Evolutionary conservation across 257 asterid species (phyloP).

Genomic region (Parsonsia alboflavescens): DNA sequence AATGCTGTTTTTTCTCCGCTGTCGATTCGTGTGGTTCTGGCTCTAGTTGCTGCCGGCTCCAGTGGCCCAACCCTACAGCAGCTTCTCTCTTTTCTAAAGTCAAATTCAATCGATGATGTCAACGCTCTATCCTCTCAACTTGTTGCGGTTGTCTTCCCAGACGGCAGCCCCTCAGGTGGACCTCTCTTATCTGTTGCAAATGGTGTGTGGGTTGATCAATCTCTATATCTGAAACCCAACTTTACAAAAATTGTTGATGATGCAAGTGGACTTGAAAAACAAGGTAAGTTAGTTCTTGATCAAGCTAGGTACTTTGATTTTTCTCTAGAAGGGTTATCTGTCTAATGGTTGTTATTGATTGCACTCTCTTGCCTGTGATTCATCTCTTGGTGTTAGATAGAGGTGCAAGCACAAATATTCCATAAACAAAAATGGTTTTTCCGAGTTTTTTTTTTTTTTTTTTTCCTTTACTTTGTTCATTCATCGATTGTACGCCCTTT

Average conservation of each 20-base stretch:
- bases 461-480: neutral
- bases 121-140: slow-evolving; percentile 28
- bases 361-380: neutral
- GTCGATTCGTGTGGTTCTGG: slow-evolving; percentile 35
- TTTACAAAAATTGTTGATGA: slow-evolving; percentile 28
- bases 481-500: too few species aligned
- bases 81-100: slow-evolving; percentile 32
- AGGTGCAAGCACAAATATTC: neutral
- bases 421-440: neutral
- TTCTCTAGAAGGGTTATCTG: too few species aligned
- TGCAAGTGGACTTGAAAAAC: slow-evolving; percentile 32
- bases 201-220: slow-evolving; percentile 42
- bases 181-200: slow-evolving; percentile 32
- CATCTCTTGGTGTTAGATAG: neutral
- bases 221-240: slow-evolving; percentile 27
- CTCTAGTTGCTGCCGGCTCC: slow-evolving; percentile 33
- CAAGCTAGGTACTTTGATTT: neutral
- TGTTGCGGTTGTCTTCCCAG: slow-evolving; percentile 23
- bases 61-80: slow-evolving; percentile 28
- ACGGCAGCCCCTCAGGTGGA: slow-evolving; percentile 36
- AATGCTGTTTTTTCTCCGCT: slow-evolving; percentile 38
- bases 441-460: too few species aligned
- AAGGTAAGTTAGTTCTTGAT: slow-evolving; percentile 19
- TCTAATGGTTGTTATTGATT: too few species aligned
- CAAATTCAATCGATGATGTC: slow-evolving; percentile 24